phyloP scores from a whole-genome alignment of 225 moss, liverwort and hornwort species.

The Ulota crispa region DNA sequence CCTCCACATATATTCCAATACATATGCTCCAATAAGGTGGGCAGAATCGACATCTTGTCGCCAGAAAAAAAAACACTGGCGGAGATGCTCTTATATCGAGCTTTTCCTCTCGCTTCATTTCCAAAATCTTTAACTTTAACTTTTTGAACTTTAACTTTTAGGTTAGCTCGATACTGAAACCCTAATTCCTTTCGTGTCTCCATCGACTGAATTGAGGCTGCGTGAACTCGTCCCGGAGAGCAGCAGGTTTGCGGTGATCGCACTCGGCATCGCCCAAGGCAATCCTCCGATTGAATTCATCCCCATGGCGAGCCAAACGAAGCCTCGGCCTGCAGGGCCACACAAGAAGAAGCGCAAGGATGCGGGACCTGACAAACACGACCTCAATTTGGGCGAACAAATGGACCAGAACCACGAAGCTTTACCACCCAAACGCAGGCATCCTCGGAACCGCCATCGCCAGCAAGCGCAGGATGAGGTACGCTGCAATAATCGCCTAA shows the following conservation, averaged over 20 bases:
- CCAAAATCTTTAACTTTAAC: no score
- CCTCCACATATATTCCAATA: no score
- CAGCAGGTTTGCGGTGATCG: neutral
- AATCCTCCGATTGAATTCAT: neutral
- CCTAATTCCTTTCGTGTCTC: neutral
- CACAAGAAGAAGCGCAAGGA: constrained; percentile 70
- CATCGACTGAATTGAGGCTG: neutral
- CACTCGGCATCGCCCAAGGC: neutral
- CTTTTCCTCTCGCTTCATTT: no score
- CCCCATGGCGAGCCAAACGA: constrained; percentile 51
- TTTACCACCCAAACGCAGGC: constrained; percentile 60
- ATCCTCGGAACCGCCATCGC: constrained; percentile 52
- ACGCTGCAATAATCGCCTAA: neutral
- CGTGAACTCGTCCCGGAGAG: neutral
- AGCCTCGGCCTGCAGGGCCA: constrained; percentile 54
- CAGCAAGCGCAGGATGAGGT: constrained; percentile 80
- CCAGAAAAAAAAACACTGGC: no score
- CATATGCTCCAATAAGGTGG: no score
- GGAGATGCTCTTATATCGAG: no score
- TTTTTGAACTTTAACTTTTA: no score
- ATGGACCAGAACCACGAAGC: constrained; percentile 72
- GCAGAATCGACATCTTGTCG: no score
- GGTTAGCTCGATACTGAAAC: no score
- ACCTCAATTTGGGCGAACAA: constrained; percentile 58
- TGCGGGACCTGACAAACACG: constrained; percentile 69